phyloP scores from a whole-genome alignment of 129 eudicot species.

The Ambrosia trifida region DNA sequence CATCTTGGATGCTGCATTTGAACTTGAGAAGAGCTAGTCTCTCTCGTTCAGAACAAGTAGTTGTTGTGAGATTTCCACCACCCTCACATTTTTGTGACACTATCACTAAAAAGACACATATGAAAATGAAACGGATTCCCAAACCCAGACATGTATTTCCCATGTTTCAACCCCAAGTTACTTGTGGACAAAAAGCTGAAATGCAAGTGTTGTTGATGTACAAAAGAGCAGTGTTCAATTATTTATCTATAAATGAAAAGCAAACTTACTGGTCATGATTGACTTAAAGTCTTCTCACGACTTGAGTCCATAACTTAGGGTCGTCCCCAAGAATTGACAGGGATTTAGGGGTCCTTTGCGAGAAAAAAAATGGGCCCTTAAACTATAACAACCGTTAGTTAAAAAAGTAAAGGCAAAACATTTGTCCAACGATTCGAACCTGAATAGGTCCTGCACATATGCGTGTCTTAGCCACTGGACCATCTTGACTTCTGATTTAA shows the following conservation, averaged over 20 bases:
- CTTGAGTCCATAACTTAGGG: too few species aligned
- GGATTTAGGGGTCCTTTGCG: too few species aligned
- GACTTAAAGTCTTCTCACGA: not conserved
- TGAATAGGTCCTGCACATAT: too few species aligned
- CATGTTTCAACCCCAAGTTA: not conserved
- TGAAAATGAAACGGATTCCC: not conserved
- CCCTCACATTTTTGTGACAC: not conserved
- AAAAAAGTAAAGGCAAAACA: too few species aligned
- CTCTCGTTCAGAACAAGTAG: conserved; percentile 20
- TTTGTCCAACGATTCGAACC: too few species aligned
- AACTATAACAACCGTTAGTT: too few species aligned
- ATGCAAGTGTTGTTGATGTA: not conserved
- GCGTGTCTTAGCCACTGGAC: too few species aligned
- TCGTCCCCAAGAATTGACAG: too few species aligned
- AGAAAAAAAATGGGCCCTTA: too few species aligned
- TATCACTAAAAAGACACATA: not conserved
- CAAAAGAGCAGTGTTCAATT: not conserved
- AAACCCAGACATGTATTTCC: not conserved
- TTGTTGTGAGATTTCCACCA: not conserved
- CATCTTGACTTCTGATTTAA: too few species aligned
- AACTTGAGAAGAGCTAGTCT: conserved; percentile 31
- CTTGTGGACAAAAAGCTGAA: not conserved
- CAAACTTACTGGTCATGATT: not conserved
- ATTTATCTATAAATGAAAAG: not conserved
- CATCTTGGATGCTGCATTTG: conserved; percentile 3